Conservation (phyloP, 1,139 yeast genomes). For the Lodderomyces theae region DNA sequence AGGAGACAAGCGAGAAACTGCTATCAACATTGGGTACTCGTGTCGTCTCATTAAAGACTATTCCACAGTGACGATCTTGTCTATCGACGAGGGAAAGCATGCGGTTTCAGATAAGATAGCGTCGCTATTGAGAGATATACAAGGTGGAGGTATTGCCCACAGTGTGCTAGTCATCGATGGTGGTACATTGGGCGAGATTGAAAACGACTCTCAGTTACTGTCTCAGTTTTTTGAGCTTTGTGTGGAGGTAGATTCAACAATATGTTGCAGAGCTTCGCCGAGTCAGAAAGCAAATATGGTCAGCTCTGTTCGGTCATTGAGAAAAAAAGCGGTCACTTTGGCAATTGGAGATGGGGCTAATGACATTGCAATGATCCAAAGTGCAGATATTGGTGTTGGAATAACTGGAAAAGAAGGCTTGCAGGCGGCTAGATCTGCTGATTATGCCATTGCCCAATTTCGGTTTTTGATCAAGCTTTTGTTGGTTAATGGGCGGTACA, state of each 20-base stretch:
- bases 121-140: conserved; percentile 59
- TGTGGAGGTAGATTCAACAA: conserved; percentile 82
- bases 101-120: conserved; percentile 53
- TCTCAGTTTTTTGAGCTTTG: conserved; percentile 80
- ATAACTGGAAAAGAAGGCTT: conserved; percentile 96
- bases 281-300: conserved; percentile 95
- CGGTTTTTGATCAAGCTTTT: conserved; percentile 76
- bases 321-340: conserved; percentile 70
- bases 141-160: conserved; percentile 78
- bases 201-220: conserved; percentile 67
- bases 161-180: conserved; percentile 95
- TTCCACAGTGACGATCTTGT: conserved; percentile 78
- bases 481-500: conserved; percentile 93
- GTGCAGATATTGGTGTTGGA: conserved; percentile 97
- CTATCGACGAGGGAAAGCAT: conserved; percentile 54
- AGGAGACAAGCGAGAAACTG: conserved; percentile 97
- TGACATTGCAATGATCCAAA: conserved; percentile 98
- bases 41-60: conserved; percentile 91
- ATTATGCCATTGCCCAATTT: conserved; percentile 94
- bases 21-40: conserved; percentile 93
- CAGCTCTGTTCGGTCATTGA: conserved; percentile 62
- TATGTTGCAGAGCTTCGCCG: conserved; percentile 96
- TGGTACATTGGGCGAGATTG: conserved; percentile 68
- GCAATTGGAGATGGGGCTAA: conserved; percentile 99
- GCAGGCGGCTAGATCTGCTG: conserved; percentile 95